Percentiles rank a stretch among this genome's conserved stretches.
These are phyloP conservation scores for Ambrosia hybrid DNA, from an alignment of 140 eudicot species.

Conservation along the genomic window DNA sequence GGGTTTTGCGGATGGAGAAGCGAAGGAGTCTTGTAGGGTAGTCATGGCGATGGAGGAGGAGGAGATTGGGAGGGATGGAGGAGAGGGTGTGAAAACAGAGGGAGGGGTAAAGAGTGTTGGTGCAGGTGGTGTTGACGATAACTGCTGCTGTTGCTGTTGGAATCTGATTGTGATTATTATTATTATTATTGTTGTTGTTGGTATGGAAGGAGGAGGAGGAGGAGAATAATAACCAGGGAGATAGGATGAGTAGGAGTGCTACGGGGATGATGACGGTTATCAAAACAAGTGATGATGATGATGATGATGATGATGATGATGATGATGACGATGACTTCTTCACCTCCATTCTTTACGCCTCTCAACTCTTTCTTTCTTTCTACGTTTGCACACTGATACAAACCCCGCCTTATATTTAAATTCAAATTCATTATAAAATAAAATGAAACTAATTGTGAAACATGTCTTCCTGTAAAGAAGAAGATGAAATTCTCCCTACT, in stretches of 20 bases:
- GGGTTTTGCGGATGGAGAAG: slow-evolving; percentile 47
- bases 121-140: slow-evolving; percentile 56
- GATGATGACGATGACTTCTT: slow-evolving; percentile 8
- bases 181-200: slow-evolving; percentile 1
- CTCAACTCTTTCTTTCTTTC: not conserved
- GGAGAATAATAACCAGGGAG: slow-evolving; percentile 33
- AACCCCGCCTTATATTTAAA: too few species aligned
- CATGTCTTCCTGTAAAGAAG: too few species aligned
- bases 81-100: slow-evolving; percentile 57
- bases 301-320: not conserved
- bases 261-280: slow-evolving; percentile 31
- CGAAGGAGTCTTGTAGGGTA: too few species aligned
- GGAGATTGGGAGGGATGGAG: slow-evolving; percentile 24
- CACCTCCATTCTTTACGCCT: slow-evolving; percentile 20
- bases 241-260: slow-evolving; percentile 30
- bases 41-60: too few species aligned
- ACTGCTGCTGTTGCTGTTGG: slow-evolving; percentile 1
- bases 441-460: too few species aligned
- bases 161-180: slow-evolving; percentile 17
- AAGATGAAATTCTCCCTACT: too few species aligned
- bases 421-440: too few species aligned
- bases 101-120: slow-evolving; percentile 56
- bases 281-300: slow-evolving; percentile 15
- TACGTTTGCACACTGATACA: too few species aligned
- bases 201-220: too few species aligned